These are phyloP conservation scores for Euphorbia schlechtendalii DNA, from an alignment of 441 rosid genomes.

Conservation along the genomic window DNA sequence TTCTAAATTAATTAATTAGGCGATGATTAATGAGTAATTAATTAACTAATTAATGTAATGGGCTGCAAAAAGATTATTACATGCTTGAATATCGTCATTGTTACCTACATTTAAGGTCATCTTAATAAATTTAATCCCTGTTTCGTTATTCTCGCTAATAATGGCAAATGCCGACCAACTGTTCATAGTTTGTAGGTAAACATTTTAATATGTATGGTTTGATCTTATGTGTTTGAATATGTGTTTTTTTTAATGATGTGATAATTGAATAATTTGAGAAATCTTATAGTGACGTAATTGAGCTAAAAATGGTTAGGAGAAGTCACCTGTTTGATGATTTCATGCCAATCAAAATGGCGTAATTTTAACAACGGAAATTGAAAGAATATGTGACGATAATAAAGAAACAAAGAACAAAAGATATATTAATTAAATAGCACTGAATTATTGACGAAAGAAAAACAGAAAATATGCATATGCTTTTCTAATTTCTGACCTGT, in stretches of 20 bases:
- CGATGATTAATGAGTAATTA: not conserved
- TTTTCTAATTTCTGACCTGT: too few species aligned
- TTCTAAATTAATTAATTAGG: not conserved
- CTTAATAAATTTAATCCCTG: conserved; percentile 3
- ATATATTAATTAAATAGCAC: not conserved
- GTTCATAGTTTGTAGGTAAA: conserved; percentile 11
- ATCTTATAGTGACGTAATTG: conserved; percentile 3
- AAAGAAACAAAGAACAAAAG: not conserved
- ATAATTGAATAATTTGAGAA: not conserved
- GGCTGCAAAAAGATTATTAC: conserved; percentile 11
- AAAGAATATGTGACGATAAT: conserved; percentile 18
- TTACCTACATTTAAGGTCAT: not conserved
- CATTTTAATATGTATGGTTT: conserved; percentile 8
- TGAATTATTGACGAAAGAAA: too few species aligned
- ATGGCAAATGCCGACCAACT: conserved; percentile 15
- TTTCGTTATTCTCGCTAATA: conserved; percentile 21
- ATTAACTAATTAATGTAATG: not conserved
- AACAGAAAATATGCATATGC: too few species aligned
- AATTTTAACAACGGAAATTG: conserved; percentile 19
- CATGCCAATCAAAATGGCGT: conserved; percentile 17
- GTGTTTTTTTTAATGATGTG: not conserved
- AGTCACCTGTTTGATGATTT: conserved; percentile 20
- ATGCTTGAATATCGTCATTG: not conserved
- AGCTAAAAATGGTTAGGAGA: conserved; percentile 12
- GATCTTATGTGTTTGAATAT: not conserved